These are phyloP conservation scores for Talaromyces liani DNA, from an alignment of 495 filamentous ascomycete species.

Conservation along the genomic window DNA sequence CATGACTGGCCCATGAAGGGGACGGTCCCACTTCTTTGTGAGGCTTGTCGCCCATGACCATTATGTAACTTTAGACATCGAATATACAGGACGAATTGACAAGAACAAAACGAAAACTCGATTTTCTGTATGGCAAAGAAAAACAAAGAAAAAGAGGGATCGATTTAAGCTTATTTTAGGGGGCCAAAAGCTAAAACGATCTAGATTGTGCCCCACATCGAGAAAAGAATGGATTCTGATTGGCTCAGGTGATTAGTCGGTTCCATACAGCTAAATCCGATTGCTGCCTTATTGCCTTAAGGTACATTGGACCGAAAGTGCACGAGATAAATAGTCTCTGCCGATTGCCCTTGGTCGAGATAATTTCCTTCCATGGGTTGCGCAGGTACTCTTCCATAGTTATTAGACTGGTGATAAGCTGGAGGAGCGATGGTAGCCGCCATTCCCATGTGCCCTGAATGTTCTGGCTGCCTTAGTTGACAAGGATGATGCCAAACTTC, in stretches of 20 bases:
- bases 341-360: background rate
- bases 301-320: background rate
- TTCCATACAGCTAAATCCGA: background rate
- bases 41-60: background rate
- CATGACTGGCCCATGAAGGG: conserved; percentile 1
- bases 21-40: background rate
- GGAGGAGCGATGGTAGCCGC: conserved; percentile 52
- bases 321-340: background rate
- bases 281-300: background rate
- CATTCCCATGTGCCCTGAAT: conserved; percentile 44
- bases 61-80: background rate
- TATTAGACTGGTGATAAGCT: conserved; percentile 41
- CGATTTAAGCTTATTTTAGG: background rate
- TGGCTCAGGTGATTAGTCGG: background rate
- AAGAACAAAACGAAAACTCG: background rate
- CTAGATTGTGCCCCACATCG: background rate
- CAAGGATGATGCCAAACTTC: conserved; percentile 50
- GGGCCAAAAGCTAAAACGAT: background rate
- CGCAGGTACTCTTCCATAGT: conserved; percentile 2
- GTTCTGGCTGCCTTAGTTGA: conserved; percentile 47
- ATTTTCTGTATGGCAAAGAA: background rate
- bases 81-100: background rate
- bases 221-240: background rate
- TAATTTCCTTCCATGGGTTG: background rate
- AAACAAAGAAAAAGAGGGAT: background rate